Conservation (phyloP, 1,139 yeast genomes). For the Pichia sp. region DNA sequence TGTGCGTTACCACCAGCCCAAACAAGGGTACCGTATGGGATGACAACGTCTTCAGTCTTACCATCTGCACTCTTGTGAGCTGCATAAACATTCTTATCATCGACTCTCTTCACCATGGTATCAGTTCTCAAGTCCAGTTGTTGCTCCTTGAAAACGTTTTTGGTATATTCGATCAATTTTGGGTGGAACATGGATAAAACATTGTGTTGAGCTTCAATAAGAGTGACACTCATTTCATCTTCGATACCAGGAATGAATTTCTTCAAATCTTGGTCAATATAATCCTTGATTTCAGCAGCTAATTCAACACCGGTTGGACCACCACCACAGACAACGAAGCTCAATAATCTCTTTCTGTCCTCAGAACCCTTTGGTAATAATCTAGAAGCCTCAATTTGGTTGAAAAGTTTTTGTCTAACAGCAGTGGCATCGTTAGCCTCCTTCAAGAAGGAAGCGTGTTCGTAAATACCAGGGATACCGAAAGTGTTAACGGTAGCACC, state of each 20-base stretch:
- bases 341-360: slow-evolving; percentile 66
- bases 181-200: slow-evolving; percentile 50
- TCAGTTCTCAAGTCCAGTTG: slow-evolving; percentile 46
- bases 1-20: slow-evolving; percentile 66
- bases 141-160: slow-evolving; percentile 46
- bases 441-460: slow-evolving; percentile 51
- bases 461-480: slow-evolving; percentile 75
- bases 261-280: slow-evolving; percentile 51
- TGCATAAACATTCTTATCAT: slow-evolving; percentile 41
- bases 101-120: slow-evolving; percentile 52
- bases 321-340: slow-evolving; percentile 82
- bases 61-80: slow-evolving; percentile 40
- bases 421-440: slow-evolving; percentile 52
- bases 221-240: slow-evolving; percentile 44
- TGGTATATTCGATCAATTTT: slow-evolving; percentile 52
- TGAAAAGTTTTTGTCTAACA: slow-evolving; percentile 51
- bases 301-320: slow-evolving; percentile 92
- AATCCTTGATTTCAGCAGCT: slow-evolving; percentile 71
- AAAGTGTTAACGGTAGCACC: slow-evolving; percentile 83
- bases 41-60: slow-evolving; percentile 32
- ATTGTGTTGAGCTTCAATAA: slow-evolving; percentile 53
- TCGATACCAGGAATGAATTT: slow-evolving; percentile 57
- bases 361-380: slow-evolving; percentile 57
- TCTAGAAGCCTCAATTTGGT: slow-evolving; percentile 67
- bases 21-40: slow-evolving; percentile 54